phyloP scores from a whole-genome alignment of 352 stramenopile genomes.

The Pythium vanterpoolii region DNA sequence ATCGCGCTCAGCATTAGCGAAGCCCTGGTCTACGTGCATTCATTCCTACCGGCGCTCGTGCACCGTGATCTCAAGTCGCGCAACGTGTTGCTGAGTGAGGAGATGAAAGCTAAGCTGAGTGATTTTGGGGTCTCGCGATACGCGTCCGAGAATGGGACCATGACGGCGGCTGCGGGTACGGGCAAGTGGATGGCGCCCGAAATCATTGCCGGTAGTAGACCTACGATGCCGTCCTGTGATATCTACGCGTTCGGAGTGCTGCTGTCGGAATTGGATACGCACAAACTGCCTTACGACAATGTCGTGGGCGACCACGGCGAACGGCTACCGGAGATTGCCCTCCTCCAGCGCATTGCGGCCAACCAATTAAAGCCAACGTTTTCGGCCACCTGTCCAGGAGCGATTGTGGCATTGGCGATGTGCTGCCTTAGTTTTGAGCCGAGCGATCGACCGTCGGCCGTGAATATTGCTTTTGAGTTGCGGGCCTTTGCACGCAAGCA shows the following conservation, averaged over 20 bases:
- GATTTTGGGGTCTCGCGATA: slow-evolving; percentile 26
- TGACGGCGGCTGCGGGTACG: slow-evolving; percentile 18
- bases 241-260: slow-evolving; percentile 54
- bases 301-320: slow-evolving; percentile 23
- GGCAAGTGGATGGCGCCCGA: slow-evolving; percentile 43
- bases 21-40: slow-evolving; percentile 47
- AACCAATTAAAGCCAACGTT: slow-evolving; percentile 24
- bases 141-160: slow-evolving; percentile 13
- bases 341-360: slow-evolving; percentile 32
- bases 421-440: slow-evolving; percentile 23
- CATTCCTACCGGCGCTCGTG: slow-evolving; percentile 37
- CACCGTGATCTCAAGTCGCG: slow-evolving; percentile 44
- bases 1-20: slow-evolving; percentile 44
- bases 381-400: neutral
- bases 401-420: slow-evolving; percentile 16
- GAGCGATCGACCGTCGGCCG: slow-evolving; percentile 16
- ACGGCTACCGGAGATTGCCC: slow-evolving; percentile 28
- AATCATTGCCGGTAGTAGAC: slow-evolving; percentile 30
- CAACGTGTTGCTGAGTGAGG: slow-evolving; percentile 38
- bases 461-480: slow-evolving; percentile 20
- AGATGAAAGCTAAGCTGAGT: slow-evolving; percentile 23
- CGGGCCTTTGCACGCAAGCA: slow-evolving; percentile 6
- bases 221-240: slow-evolving; percentile 36
- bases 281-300: slow-evolving; percentile 43
- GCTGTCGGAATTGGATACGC: slow-evolving; percentile 52